These are phyloP conservation scores for Nicotiana rustica DNA, from an alignment of 305 asterid genomes.

Conservation along the genomic window DNA sequence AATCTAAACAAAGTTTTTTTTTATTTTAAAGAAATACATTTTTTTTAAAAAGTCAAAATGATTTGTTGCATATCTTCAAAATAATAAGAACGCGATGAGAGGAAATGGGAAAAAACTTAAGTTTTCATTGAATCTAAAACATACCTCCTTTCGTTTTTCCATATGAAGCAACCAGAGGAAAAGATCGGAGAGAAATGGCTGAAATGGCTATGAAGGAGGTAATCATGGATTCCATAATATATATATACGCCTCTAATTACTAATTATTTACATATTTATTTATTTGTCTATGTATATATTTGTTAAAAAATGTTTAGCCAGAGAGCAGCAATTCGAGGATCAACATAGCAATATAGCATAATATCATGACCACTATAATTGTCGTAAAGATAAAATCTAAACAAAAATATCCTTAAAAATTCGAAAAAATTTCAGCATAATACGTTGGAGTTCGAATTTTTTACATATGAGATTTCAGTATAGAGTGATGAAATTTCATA, in stretches of 20 bases:
- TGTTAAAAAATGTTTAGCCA: not conserved
- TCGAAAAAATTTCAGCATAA: no score
- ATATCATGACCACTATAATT: no score
- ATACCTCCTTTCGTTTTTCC: constrained; percentile 30
- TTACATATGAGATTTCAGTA: no score
- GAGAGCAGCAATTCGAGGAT: no score
- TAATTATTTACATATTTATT: not conserved
- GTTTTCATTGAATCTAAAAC: not conserved
- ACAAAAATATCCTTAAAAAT: no score
- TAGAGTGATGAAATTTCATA: no score
- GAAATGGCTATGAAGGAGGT: not conserved
- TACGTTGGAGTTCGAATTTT: no score
- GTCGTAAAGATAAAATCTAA: no score
- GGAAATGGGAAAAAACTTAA: not conserved
- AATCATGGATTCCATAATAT: not conserved
- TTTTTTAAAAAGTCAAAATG: not conserved
- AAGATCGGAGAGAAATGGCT: constrained; percentile 29
- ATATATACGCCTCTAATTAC: not conserved
- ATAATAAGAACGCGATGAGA: not conserved
- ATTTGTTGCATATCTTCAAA: constrained; percentile 10
- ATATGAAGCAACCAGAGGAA: constrained; percentile 8
- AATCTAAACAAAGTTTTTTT: not conserved
- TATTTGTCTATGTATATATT: not conserved
- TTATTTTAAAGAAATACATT: not conserved
- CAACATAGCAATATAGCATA: no score